Base-by-base conservation (phyloP, 257 asterid genomes). In the Scutellaria baicalensis region DNA sequence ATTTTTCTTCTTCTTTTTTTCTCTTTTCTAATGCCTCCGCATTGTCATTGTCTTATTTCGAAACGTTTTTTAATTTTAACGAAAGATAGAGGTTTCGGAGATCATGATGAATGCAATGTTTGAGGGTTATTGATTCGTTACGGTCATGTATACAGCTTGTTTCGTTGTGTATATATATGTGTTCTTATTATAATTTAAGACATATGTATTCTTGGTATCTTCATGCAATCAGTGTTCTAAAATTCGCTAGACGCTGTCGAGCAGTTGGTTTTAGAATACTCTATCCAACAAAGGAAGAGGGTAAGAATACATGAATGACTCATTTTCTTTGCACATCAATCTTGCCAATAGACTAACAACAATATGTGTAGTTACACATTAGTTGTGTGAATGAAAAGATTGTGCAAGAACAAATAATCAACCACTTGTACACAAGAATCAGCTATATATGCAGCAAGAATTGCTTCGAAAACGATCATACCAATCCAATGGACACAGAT, bases 361-460 rank as follows among this genome's bases (percentile, higher is more conserved):
- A 69, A 72, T 16, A 54, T 59, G 59, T 62, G 71, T 36, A 57
- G 83, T 52, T 80, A 66, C 74, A 57, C 35, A 54, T 73, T 80
- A 75, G 83, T 61, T 80, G 66, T 20, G 69, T 48, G 74, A 78
- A 78, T 63, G 77, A 64, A 75, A 81, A 75, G 49, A 21, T 82
- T 76, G 83, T 72, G 85, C 70, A 59, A 65, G 11, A 39, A 59
- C 50, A 54, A 78, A 70, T 48, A 71, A 77, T 56, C 76, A 44
- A 14, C 42, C 40, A 60, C 21, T 55, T 52, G 39, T 27, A 69
- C 13, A 36, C 69, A 66, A 42, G 39, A 70, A 57, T 39, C 35
- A 42, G 16, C 52, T 67, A 80, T 71, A 57, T 14, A 62, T 57
- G 47, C 6, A 47, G 55, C 76, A 43, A 59, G 42, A 64, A 48